A percentile compares a stretch with the other conserved stretches of the same genome.
phyloP scores from a whole-genome alignment of 345 rosid species.

The Syzygium grande region DNA sequence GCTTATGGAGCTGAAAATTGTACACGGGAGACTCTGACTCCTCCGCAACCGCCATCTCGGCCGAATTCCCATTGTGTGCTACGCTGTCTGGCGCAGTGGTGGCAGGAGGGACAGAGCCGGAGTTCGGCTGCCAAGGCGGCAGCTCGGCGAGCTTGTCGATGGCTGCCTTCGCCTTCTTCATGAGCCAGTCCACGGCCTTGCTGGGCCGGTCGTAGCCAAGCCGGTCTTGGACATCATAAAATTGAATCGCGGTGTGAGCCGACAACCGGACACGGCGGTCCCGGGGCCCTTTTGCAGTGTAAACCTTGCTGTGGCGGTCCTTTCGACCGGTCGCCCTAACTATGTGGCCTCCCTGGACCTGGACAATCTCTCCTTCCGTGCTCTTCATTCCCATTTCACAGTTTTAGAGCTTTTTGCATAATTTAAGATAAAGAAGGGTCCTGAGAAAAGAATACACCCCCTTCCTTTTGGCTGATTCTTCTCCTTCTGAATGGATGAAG shows the following conservation, averaged over 20 bases:
- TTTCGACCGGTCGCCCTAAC: constrained; percentile 65
- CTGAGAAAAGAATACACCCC: not conserved
- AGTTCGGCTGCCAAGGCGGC: constrained; percentile 34
- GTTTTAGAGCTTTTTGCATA: constrained; percentile 10
- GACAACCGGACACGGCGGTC: constrained; percentile 76
- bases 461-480: not conserved
- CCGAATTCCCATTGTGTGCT: constrained; percentile 11
- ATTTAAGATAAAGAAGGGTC: not conserved
- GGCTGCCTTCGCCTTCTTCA: constrained; percentile 62
- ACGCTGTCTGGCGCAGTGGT: constrained; percentile 2
- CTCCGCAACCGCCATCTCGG: constrained; percentile 25
- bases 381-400: constrained; percentile 31
- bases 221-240: constrained; percentile 87
- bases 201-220: constrained; percentile 82
- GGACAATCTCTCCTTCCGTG: constrained; percentile 58
- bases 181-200: constrained; percentile 91
- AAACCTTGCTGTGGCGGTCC: constrained; percentile 85
- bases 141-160: constrained; percentile 63
- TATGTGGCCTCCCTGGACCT: constrained; percentile 77
- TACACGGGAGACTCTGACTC: constrained; percentile 28
- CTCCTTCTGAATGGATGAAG: not conserved
- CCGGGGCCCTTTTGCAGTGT: constrained; percentile 68
- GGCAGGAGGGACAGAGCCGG: not conserved
- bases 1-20: constrained; percentile 32
- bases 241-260: constrained; percentile 86